Percentiles rank a stretch among this genome's conserved stretches.
Evolutionary conservation across 331 rosid genomes (phyloP).

Genomic region (Arachis monticola): DNA sequence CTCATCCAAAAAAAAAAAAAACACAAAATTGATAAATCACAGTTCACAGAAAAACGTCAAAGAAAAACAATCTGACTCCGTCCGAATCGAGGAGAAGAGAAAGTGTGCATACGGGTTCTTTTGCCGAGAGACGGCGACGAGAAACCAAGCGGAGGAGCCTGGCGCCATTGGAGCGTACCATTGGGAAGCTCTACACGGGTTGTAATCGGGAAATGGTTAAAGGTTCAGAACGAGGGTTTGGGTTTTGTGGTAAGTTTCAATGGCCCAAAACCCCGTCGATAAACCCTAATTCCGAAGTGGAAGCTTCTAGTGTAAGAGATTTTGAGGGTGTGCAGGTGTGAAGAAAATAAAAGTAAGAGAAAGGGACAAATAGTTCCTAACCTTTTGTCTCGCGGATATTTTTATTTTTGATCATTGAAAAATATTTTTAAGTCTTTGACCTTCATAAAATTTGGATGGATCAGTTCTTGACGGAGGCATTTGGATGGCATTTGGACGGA

Average conservation of each 20-base stretch:
- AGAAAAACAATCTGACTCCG: background rate
- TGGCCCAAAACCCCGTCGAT: constrained; percentile 37
- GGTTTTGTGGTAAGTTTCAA: constrained; percentile 20
- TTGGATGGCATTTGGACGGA: too few relatives aligned
- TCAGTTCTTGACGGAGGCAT: too few relatives aligned
- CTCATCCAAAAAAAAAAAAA: background rate
- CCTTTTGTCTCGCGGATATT: too few relatives aligned
- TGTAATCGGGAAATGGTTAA: background rate
- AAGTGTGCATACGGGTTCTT: constrained; percentile 44
- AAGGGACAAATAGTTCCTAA: too few relatives aligned
- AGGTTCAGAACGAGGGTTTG: background rate
- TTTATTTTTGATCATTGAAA: too few relatives aligned
- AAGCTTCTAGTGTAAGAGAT: constrained; percentile 33
- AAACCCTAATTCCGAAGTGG: constrained; percentile 39
- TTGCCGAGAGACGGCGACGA: constrained; percentile 52
- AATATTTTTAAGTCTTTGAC: too few relatives aligned
- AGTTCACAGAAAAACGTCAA: background rate
- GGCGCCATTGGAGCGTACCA: constrained; percentile 84
- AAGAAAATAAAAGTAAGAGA: background rate
- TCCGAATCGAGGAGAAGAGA: background rate
- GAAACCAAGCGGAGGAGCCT: constrained; percentile 52
- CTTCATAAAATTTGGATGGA: too few relatives aligned
- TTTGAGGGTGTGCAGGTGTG: background rate
- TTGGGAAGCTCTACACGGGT: constrained; percentile 28
- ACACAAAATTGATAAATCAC: background rate